Conservation (phyloP, 805 yeast genomes). For the Nakazawaea sp. region DNA sequence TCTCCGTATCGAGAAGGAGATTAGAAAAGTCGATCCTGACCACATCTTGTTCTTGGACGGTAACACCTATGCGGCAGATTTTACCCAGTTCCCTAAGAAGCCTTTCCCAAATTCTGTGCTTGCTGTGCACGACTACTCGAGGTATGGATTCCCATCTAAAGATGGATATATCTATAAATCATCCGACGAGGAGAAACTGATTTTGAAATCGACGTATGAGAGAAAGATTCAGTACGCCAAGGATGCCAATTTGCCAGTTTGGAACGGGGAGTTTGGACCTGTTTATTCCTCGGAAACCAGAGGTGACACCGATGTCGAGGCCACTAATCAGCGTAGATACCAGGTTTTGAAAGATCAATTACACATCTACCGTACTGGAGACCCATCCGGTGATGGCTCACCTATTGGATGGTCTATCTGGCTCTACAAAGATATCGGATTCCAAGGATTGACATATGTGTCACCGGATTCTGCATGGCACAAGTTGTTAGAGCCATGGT, state of each 20-base stretch:
- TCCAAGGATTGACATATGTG: constrained; percentile 42
- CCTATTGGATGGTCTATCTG: constrained; percentile 47
- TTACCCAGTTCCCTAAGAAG: constrained; percentile 35
- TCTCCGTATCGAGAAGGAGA: constrained; percentile 27
- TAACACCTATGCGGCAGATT: constrained; percentile 45
- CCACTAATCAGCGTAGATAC: constrained; percentile 32
- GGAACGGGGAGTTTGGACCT: constrained; percentile 52
- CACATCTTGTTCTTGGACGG: constrained; percentile 44
- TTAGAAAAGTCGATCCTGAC: constrained; percentile 38
- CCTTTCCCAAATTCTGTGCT: constrained; percentile 38
- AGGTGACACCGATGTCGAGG: constrained; percentile 32
- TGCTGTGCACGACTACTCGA: constrained; percentile 41
- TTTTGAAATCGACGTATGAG: constrained; percentile 30
- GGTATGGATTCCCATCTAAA: constrained; percentile 36
- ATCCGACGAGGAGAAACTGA: constrained; percentile 26
- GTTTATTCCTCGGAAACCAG: constrained; percentile 36
- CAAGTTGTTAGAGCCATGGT: constrained; percentile 33
- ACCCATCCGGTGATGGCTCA: constrained; percentile 38
- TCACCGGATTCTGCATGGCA: constrained; percentile 36
- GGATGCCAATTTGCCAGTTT: constrained; percentile 35
- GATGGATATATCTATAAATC: constrained; percentile 28
- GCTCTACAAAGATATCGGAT: constrained; percentile 48
- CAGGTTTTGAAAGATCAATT: constrained; percentile 38
- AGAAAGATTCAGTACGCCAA: constrained; percentile 37
- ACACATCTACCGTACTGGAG: constrained; percentile 34